Evolutionary conservation across 371 early-diverging fungal species (phyloP).

Genomic region (Rhizopus delemar): DNA sequence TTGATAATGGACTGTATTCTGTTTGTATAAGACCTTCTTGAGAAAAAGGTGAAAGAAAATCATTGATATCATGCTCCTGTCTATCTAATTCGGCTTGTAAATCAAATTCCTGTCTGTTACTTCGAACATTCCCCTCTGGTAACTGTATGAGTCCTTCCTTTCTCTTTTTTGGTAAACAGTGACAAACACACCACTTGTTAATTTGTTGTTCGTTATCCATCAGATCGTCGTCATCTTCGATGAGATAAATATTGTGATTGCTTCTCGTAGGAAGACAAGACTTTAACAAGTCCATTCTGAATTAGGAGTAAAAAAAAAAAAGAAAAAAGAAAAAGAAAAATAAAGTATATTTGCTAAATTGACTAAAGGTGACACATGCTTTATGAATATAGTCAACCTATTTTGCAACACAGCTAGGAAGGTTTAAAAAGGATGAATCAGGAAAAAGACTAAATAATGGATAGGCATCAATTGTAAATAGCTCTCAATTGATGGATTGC

Average conservation of each 20-base stretch:
- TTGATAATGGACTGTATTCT: not conserved
- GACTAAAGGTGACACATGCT: not conserved
- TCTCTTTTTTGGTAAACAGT: constrained; percentile 5
- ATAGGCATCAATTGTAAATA: no score
- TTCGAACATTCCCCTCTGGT: constrained; percentile 1
- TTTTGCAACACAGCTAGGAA: no score
- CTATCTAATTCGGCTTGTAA: constrained; percentile 5
- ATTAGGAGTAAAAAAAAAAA: not conserved
- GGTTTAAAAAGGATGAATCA: no score
- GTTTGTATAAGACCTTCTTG: not conserved
- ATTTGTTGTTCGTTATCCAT: not conserved
- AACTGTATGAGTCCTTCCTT: constrained; percentile 9
- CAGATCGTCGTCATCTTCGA: constrained; percentile 13
- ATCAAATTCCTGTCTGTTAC: constrained; percentile 9
- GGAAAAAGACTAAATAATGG: no score
- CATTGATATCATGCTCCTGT: constrained; percentile 25
- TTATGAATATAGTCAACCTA: not conserved
- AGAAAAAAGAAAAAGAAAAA: constrained; percentile 5
- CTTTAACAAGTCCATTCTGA: constrained; percentile 6
- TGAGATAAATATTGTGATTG: constrained; percentile 7
- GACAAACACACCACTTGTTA: constrained; percentile 3
- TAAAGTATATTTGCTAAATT: not conserved
- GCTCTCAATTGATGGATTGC: no score
- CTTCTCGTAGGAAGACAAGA: constrained; percentile 1
- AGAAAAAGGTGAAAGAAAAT: constrained; percentile 8